Evolutionary conservation across 345 rosid species (phyloP).

Genomic region (Corchorus capsularis): DNA sequence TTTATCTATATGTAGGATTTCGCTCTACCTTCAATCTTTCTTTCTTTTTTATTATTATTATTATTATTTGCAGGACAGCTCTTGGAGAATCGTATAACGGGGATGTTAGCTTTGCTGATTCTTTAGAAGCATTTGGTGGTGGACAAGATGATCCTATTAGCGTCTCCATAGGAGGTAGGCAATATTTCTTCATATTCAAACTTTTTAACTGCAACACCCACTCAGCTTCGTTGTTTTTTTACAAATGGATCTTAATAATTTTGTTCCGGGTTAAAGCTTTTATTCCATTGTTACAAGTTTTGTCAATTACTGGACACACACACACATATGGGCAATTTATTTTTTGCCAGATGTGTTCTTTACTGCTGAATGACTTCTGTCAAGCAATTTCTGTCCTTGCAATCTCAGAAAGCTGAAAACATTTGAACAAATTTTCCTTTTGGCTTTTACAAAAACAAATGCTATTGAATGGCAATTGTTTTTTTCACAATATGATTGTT

Average conservation of each 20-base stretch:
- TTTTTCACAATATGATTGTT: background rate
- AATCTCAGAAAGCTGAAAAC: background rate
- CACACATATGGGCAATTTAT: slow-evolving; percentile 3
- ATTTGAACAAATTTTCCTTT: background rate
- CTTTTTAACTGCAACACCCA: background rate
- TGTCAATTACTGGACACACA: background rate
- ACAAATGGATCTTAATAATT: background rate
- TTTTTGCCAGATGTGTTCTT: background rate
- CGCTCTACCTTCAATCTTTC: too few relatives aligned
- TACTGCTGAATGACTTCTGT: background rate
- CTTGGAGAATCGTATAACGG: slow-evolving; percentile 76
- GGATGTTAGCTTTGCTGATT: slow-evolving; percentile 63
- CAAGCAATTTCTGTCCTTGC: background rate
- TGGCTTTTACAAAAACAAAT: background rate
- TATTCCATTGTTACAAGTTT: background rate
- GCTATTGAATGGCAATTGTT: background rate
- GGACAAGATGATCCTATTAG: slow-evolving; percentile 87
- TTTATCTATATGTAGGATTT: too few relatives aligned
- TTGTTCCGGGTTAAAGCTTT: slow-evolving; percentile 6
- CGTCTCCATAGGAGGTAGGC: slow-evolving; percentile 81
- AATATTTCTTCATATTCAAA: slow-evolving; percentile 20
- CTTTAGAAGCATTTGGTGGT: slow-evolving; percentile 84
- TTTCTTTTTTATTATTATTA: background rate
- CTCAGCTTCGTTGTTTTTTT: background rate
- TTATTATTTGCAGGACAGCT: slow-evolving; percentile 46